Conservation (phyloP, 371 early-diverging fungal species). For the Mortierella sp. region DNA sequence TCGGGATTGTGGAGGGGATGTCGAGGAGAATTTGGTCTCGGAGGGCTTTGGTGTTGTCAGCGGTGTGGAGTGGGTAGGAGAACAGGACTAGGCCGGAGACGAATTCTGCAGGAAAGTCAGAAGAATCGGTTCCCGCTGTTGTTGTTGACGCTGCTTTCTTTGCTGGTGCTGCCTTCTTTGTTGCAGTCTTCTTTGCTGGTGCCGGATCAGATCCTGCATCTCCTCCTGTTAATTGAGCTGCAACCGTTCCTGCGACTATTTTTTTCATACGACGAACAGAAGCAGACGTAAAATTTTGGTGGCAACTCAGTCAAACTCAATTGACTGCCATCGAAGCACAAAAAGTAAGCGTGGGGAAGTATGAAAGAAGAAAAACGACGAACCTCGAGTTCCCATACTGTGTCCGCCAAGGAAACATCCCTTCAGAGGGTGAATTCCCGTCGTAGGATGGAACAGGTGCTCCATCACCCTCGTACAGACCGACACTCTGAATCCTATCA, state of each 20-base stretch:
- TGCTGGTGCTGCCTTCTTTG: neutral
- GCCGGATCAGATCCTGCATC: neutral
- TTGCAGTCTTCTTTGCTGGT: neutral
- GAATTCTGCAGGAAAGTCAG: slow-evolving; percentile 25
- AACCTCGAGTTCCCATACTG: slow-evolving; percentile 55
- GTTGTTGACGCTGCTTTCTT: neutral
- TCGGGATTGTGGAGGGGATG: slow-evolving; percentile 26
- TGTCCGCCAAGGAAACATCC: slow-evolving; percentile 52
- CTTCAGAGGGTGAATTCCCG: slow-evolving; percentile 38
- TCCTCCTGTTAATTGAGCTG: slow-evolving; percentile 19
- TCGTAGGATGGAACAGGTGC: slow-evolving; percentile 37
- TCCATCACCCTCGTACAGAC: slow-evolving; percentile 40
- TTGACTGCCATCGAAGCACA: neutral
- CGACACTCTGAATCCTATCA: slow-evolving; percentile 37
- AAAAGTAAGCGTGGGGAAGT: neutral
- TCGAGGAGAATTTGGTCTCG: slow-evolving; percentile 49
- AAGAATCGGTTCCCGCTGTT: neutral
- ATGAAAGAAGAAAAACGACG: neutral
- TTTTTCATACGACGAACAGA: neutral
- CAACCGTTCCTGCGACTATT: slow-evolving; percentile 49
- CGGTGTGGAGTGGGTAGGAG: slow-evolving; percentile 50
- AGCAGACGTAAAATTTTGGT: slow-evolving; percentile 24
- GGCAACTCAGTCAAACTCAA: slow-evolving; percentile 22
- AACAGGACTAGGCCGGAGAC: slow-evolving; percentile 31
- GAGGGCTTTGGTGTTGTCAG: slow-evolving; percentile 41